A percentile compares a stretch with the other conserved stretches of the same genome.
Conservation (phyloP, 129 eudicot genomes). For the Flaveria trinervia region DNA sequence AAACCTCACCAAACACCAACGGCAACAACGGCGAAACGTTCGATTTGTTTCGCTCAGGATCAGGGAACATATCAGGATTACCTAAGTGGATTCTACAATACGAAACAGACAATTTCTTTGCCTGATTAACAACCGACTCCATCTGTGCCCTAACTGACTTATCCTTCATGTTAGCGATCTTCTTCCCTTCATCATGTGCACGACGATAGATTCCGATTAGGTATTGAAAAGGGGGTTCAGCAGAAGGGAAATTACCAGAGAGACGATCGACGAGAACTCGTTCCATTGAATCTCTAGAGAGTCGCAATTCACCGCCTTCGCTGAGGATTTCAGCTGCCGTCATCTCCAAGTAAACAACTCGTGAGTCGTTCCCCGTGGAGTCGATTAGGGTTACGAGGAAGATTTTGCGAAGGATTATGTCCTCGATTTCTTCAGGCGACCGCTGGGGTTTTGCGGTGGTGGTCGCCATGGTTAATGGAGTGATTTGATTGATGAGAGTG, state of each 20-base stretch:
- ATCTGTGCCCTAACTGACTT: slow-evolving; percentile 65
- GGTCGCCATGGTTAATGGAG: slow-evolving; percentile 45
- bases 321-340: slow-evolving; percentile 88
- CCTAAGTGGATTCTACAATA: slow-evolving; percentile 87
- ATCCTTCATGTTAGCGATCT: slow-evolving; percentile 76
- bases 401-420: slow-evolving; percentile 75
- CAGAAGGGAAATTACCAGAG: slow-evolving; percentile 55
- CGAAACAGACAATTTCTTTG: slow-evolving; percentile 63
- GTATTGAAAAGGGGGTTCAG: slow-evolving; percentile 81
- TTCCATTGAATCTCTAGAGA: slow-evolving; percentile 73
- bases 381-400: slow-evolving; percentile 69
- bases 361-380: slow-evolving; percentile 68
- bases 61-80: slow-evolving; percentile 84
- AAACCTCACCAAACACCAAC: slow-evolving; percentile 67
- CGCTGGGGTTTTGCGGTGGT: slow-evolving; percentile 67
- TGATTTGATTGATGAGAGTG: slow-evolving; percentile 20
- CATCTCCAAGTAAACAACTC: slow-evolving; percentile 78
- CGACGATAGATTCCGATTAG: slow-evolving; percentile 61
- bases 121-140: slow-evolving; percentile 68
- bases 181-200: slow-evolving; percentile 74
- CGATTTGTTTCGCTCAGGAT: slow-evolving; percentile 33
- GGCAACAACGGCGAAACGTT: slow-evolving; percentile 73
- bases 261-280: slow-evolving; percentile 83
- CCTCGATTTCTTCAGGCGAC: slow-evolving; percentile 83
- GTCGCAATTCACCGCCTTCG: slow-evolving; percentile 68